Percentiles rank a stretch among this genome's conserved stretches.
Evolutionary conservation across 768 basidiomycete species (phyloP).

Genomic region (Podaxis mareebaensis): DNA sequence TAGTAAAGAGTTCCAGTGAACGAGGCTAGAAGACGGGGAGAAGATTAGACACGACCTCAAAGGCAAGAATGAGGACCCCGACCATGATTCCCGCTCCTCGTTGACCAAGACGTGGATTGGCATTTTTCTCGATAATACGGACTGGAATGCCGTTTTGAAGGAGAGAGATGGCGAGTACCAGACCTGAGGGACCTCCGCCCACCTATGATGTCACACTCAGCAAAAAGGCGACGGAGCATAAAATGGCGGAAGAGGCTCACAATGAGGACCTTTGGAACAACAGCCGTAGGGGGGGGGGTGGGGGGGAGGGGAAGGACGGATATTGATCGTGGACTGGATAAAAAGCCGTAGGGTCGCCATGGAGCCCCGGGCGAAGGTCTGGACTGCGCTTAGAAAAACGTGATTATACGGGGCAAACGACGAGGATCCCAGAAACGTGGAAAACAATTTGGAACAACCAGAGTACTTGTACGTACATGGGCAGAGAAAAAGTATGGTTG

Average conservation of each 20-base stretch:
- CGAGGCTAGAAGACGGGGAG: slow-evolving; percentile 35
- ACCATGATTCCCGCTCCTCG: slow-evolving; percentile 18
- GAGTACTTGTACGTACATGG: neutral
- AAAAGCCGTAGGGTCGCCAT: neutral
- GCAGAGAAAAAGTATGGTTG: no score
- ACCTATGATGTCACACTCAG: slow-evolving; percentile 7
- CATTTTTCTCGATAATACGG: slow-evolving; percentile 20
- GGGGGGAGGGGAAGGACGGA: neutral
- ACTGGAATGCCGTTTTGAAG: slow-evolving; percentile 21
- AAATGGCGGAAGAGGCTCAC: slow-evolving; percentile 17
- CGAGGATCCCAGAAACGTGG: neutral
- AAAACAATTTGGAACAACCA: neutral
- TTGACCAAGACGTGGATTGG: slow-evolving; percentile 16
- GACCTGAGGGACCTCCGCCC: slow-evolving; percentile 20
- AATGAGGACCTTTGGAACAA: slow-evolving; percentile 24
- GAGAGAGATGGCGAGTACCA: slow-evolving; percentile 18
- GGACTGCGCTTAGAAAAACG: neutral
- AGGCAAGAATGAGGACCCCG: neutral
- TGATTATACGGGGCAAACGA: slow-evolving; percentile 1
- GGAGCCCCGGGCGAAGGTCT: neutral
- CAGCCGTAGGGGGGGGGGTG: slow-evolving; percentile 4
- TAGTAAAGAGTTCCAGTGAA: slow-evolving; percentile 43
- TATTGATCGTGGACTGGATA: neutral
- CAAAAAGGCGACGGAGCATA: neutral
- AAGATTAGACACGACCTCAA: neutral